These are phyloP conservation scores for Brassica incana DNA, from an alignment of 345 rosid species.

Conservation along the genomic window DNA sequence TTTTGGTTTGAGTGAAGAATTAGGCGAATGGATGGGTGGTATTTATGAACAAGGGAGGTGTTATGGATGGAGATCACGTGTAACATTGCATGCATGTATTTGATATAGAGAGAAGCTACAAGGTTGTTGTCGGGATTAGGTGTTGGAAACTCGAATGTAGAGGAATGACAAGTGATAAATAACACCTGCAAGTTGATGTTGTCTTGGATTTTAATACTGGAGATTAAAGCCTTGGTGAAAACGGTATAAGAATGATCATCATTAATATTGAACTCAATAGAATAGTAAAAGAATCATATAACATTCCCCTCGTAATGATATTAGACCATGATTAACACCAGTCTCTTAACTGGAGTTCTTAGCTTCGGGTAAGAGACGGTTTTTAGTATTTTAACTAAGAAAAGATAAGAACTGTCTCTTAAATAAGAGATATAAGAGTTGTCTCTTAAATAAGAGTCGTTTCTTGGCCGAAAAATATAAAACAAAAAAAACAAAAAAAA, in stretches of 20 bases:
- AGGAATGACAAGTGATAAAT: background rate
- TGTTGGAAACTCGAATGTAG: background rate
- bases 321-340: too few relatives aligned
- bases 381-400: too few relatives aligned
- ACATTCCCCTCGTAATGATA: too few relatives aligned
- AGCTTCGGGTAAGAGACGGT: too few relatives aligned
- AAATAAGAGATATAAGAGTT: too few relatives aligned
- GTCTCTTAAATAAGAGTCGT: too few relatives aligned
- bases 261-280: background rate
- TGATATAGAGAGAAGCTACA: background rate
- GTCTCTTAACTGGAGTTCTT: too few relatives aligned
- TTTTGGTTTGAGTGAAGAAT: conserved; percentile 15
- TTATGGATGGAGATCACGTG: conserved; percentile 30
- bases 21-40: background rate
- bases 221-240: background rate
- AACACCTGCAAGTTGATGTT: background rate
- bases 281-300: too few relatives aligned
- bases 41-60: background rate
- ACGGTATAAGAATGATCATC: background rate
- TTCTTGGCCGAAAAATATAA: too few relatives aligned
- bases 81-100: background rate
- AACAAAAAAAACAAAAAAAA: too few relatives aligned
- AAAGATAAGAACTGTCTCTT: too few relatives aligned
- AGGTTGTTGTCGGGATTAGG: background rate
- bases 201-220: background rate